Conservation (phyloP, 331 rosid genomes). For the Quercus tomentella region DNA sequence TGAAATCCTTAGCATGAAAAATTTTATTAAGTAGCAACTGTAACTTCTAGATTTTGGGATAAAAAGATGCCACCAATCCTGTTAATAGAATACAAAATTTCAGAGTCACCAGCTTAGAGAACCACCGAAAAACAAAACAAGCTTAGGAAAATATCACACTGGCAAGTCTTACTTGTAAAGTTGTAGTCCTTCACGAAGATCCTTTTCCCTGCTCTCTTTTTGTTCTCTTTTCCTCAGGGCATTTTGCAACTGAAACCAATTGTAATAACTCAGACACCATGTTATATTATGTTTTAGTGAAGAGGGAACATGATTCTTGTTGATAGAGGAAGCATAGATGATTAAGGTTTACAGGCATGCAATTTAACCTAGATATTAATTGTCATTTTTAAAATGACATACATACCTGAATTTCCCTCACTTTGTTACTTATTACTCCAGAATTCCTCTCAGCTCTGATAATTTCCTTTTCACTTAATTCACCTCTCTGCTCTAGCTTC, state of each 20-base stretch:
- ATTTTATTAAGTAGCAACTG: not conserved
- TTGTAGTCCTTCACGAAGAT: constrained; percentile 76
- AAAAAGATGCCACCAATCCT: not conserved
- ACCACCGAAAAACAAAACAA: not conserved
- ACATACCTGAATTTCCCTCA: constrained; percentile 98
- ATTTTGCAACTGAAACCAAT: constrained; percentile 80
- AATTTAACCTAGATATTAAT: constrained; percentile 13
- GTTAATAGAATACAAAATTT: not conserved
- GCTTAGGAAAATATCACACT: constrained; percentile 10
- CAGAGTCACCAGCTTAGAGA: not conserved
- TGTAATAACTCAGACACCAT: constrained; percentile 1
- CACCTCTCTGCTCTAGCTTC: constrained; percentile 49
- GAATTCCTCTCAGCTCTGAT: constrained; percentile 97
- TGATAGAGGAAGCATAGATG: constrained; percentile 3
- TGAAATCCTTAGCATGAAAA: not conserved
- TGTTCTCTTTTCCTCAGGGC: constrained; percentile 67
- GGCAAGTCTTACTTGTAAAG: constrained; percentile 63
- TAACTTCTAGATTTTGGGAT: not conserved
- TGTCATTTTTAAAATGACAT: not conserved
- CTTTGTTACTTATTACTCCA: constrained; percentile 76
- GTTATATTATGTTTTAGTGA: not conserved
- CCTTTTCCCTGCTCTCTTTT: constrained; percentile 59
- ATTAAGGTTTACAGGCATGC: constrained; percentile 7
- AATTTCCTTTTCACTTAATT: constrained; percentile 79
- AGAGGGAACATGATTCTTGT: constrained; percentile 8